Base-by-base conservation (phyloP, 371 early-diverging fungal genomes). In the Mortierella sp. region DNA sequence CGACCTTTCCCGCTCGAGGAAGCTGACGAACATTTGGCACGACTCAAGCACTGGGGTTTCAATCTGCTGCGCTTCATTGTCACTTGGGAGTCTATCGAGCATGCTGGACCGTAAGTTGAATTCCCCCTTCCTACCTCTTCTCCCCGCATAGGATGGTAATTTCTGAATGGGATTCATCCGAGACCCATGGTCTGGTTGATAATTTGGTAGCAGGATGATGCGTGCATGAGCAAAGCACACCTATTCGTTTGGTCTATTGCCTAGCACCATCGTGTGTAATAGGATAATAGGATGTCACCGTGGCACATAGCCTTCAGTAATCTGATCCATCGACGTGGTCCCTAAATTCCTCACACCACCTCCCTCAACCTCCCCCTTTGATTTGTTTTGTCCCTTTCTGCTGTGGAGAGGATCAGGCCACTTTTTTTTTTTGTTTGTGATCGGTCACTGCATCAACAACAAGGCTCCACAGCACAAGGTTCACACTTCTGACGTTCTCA, bases 71-170 rank as follows among this genome's bases (percentile, higher is more conserved):
- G 96, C 5, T 84, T 93, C 44, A 67, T 90, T 44, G 85, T 93
- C 19, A 85, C 94, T 24, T 96, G 96, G 96, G 96, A 96, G 79
- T 86, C 94, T 8, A 71, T 95, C 28, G 95, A 92, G 60, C 92
- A 91, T 79, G 78, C 81, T 49, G 92, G 91, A 60, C 92, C 92
- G 88, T 90, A 80, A 80, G 88, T 85, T 31, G 8, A n/a, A n/a
- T n/a, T n/a, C n/a, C n/a, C n/a, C n/a, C n/a, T n/a, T n/a, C n/a
- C n/a, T n/a, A n/a, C n/a, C n/a, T n/a, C n/a, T n/a, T n/a, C n/a
- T n/a, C n/a, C n/a, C n/a, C n/a, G n/a, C n/a, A n/a, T n/a, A n/a
- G n/a, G n/a, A n/a, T n/a, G n/a, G n/a, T n/a, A n/a, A n/a, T n/a
- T n/a, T n/a, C n/a, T n/a, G n/a, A n/a, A n/a, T n/a, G n/a, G n/a